Evolutionary conservation across 164 flowering plant genomes (phyloP), one percentile per base, ranked within the genome.

Genomic region (Dillenia turbinata): DNA sequence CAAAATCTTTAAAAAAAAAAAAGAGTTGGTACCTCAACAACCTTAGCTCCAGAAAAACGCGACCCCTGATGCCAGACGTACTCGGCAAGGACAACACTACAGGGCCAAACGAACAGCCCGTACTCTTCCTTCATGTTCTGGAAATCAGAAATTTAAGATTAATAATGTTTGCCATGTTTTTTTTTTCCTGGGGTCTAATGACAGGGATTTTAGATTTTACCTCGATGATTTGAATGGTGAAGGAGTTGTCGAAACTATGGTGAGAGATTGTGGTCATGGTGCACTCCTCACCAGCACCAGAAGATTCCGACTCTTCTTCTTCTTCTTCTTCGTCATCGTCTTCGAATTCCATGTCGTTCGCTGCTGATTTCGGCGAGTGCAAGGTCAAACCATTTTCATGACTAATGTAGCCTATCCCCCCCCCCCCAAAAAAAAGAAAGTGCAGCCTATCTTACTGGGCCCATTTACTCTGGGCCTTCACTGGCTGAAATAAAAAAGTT

Each of bases 71-170:
- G 97, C 96, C 97, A 93, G 61, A 93, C 84, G 59, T 93, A 93
- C 78, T 93, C 98, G 0, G 95, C 98, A 10, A 93, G 81, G 48
- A 83, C 78, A 53, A 87, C 57, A 66, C 94, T 87, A 60, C 89
- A 89, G 1, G 97, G 98, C 98, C 98, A 93, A n/a, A 90, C 92
- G 61, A 90, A 93, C 70, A 93, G 72, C 9, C 97, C 97, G 49
- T 93, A 93, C 26, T 93, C 96, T 66, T 89, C 97, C 66, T 83
- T 83, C 79, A 93, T 87, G 58, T 73, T 83, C 98, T 92, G 76
- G 47, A 47, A 14, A 19, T 49, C 22, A 45, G 33, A 16, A 17
- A 12, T 13, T 14, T 33, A 11, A 19, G 33, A 8, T 9, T 1
- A 55, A 7, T 19, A 14, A 15, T 9, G 54, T 1, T 52, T 52